Percentiles rank a stretch among this genome's conserved stretches.
phyloP scores from a whole-genome alignment of 257 asterid genomes.

The Nicotiana benthamiana region DNA sequence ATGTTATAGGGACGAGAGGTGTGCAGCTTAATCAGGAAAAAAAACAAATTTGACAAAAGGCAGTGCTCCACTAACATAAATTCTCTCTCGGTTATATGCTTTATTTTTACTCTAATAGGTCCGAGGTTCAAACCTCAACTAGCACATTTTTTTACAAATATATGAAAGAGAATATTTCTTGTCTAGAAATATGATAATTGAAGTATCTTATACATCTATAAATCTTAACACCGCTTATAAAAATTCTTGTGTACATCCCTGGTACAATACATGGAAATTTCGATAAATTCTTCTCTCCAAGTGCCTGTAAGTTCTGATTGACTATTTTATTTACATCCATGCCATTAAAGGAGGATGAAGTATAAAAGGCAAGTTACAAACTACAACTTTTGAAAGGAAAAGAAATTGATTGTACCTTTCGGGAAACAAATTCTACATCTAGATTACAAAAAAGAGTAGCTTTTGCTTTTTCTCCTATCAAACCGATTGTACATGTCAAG shows the following conservation, averaged over 20 bases:
- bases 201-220: too few species aligned
- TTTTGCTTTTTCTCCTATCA: not conserved
- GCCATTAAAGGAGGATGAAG: not conserved
- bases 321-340: not conserved
- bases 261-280: not conserved
- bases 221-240: too few species aligned
- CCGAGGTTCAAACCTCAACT: too few species aligned
- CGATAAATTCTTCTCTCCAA: not conserved
- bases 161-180: too few species aligned
- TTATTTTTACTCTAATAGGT: too few species aligned
- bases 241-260: too few species aligned
- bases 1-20: not conserved
- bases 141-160: too few species aligned
- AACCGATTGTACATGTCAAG: constrained; percentile 5
- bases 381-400: not conserved
- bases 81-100: too few species aligned
- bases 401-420: not conserved
- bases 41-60: not conserved
- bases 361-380: not conserved
- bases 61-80: not conserved
- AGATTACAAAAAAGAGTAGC: not conserved
- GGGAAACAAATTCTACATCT: not conserved
- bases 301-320: not conserved
- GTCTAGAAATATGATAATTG: too few species aligned
- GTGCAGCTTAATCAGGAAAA: not conserved